Base-by-base conservation (phyloP, 352 stramenopile species). In the Globisporangium ultimum region DNA sequence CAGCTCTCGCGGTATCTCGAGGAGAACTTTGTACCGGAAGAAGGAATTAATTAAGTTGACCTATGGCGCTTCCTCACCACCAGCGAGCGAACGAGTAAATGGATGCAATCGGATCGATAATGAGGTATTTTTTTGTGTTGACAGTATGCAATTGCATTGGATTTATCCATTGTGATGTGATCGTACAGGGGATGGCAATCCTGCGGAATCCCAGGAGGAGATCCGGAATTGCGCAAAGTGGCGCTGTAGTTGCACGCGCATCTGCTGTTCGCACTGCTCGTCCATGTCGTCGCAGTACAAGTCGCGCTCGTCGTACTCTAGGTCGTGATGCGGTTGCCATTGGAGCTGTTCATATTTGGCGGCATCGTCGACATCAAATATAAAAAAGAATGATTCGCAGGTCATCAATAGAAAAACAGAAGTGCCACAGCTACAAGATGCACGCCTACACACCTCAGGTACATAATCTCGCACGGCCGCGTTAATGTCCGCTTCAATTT, bases 1-100 rank as follows among this genome's bases (percentile, higher is more conserved):
- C 69, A 68, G 22, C 72, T 95, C 48, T 91, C 83, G 51, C 70
- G 71, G 46, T 95, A 88, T 64, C 72, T 91, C 5, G 85, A 95
- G 41, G 83, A 92, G 43, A 67, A 93, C 66, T 82, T 87, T 46
- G 73, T 67, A 13, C 75, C 72, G 6, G 80, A 90, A 12, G 80
- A 90, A 32, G 24, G 24, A 32, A 32, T 32, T 32, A 32, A 32
- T 32, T 32, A 32, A 32, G n/a, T n/a, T n/a, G n/a, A n/a, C n/a
- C n/a, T n/a, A n/a, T n/a, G n/a, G n/a, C n/a, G n/a, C n/a, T n/a
- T n/a, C n/a, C n/a, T n/a, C n/a, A n/a, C n/a, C n/a, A n/a, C n/a
- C n/a, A n/a, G n/a, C n/a, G n/a, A n/a, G n/a, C n/a, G n/a, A n/a
- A n/a, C n/a, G n/a, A n/a, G n/a, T n/a, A n/a, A n/a, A n/a, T n/a